Base-by-base conservation (phyloP, 129 eudicot genomes). In the Dittrichia graveolens region DNA sequence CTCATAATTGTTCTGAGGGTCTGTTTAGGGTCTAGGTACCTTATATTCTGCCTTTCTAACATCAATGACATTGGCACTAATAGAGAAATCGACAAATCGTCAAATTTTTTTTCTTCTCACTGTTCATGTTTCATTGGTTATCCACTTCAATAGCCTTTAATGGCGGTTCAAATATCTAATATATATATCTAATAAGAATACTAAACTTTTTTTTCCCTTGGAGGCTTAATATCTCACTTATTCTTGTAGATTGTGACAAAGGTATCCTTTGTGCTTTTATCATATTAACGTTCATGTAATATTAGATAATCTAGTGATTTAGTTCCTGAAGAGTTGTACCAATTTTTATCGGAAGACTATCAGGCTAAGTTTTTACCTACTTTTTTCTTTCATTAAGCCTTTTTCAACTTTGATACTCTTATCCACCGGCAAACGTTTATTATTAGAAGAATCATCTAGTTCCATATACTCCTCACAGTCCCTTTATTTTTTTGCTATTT, bases 1-100 rank as follows among this genome's bases (percentile, higher is more conserved):
- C n/a, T n/a, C n/a, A n/a, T n/a, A n/a, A n/a, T 35, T 35, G 65
- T 59, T 59, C 65, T 59, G 13, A 35, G 44, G 63, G 63, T 10
- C 8, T 57, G 40, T 34, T 59, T 59, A 59, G 65, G 65, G 65
- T 55, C 3, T 55, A 15, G 39, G 39, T 35, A 59, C 65, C 12
- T 8, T 34, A 59, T 34, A 35, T 10, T 59, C 34, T 6, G 44
- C 13, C 42, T 35, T 59, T 8, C 3, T 59, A 59, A 59, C 43
- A 59, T 59, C 44, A 59, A 59, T 11, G 8, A 34, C 18, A 35
- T 13, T 35, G 65, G 39, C 37, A 59, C 65, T 59, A n/a, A 35
- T 59, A 35, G 44, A 59, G 65, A n/a, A n/a, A n/a, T n/a, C n/a
- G n/a, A n/a, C n/a, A 35, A 59, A 59, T 35, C 9, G 13, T 44